Conservation (phyloP, 164 flowering plant species). For the Warburgia ugandensis region DNA sequence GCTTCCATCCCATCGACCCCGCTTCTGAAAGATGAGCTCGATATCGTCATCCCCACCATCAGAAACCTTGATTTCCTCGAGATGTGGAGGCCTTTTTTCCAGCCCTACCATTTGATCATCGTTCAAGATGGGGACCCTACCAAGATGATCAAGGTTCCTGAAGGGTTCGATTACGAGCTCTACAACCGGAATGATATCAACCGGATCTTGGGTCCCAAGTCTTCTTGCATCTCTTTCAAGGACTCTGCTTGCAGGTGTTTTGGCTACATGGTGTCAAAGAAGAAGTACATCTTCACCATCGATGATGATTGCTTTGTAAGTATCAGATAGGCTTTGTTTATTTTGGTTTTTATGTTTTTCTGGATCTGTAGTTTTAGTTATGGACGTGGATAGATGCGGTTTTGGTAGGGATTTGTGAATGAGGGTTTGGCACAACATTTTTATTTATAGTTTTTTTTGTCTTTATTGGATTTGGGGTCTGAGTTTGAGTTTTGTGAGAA, state of each 20-base stretch:
- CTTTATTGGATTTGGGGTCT: too few relatives aligned
- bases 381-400: too few relatives aligned
- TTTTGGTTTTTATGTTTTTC: neutral
- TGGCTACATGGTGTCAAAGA: constrained; percentile 82
- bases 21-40: constrained; percentile 65
- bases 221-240: constrained; percentile 81
- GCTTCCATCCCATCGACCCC: constrained; percentile 20
- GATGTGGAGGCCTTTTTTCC: constrained; percentile 84
- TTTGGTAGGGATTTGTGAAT: too few relatives aligned
- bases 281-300: constrained; percentile 83
- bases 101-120: constrained; percentile 78
- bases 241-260: constrained; percentile 91
- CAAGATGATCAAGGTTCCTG: constrained; percentile 61
- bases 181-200: constrained; percentile 75
- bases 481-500: too few relatives aligned
- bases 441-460: too few relatives aligned
- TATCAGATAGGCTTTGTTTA: too few relatives aligned
- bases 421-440: too few relatives aligned
- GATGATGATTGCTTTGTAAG: constrained; percentile 91
- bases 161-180: constrained; percentile 79
- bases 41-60: constrained; percentile 82
- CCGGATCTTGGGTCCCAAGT: constrained; percentile 64
- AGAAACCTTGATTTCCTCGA: constrained; percentile 79
- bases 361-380: too few relatives aligned
- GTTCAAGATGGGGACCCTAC: constrained; percentile 88